A percentile compares a stretch with the other conserved stretches of the same genome.
phyloP scores from a whole-genome alignment of 352 stramenopile species.

The Phytophthora foliorum region DNA sequence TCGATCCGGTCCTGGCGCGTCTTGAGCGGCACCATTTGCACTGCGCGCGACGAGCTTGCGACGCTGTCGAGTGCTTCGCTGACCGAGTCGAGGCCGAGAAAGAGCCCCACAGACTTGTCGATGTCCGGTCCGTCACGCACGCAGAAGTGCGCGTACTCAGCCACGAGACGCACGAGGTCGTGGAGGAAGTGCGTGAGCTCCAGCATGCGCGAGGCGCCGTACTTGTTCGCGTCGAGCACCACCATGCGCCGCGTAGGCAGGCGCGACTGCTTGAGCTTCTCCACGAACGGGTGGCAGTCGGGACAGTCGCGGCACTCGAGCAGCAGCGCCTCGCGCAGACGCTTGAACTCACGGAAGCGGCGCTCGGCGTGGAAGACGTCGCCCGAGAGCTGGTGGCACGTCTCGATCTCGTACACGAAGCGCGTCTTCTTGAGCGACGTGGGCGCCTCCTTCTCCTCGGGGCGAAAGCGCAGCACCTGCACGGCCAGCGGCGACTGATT shows the following conservation, averaged over 20 bases:
- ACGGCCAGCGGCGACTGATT: conserved; percentile 46
- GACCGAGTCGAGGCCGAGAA: conserved; percentile 61
- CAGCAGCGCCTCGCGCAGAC: conserved; percentile 69
- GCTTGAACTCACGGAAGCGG: conserved; percentile 78
- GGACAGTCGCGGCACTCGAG: conserved; percentile 62
- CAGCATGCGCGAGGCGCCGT: conserved; percentile 60
- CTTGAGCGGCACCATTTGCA: conserved; percentile 51
- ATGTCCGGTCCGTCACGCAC: conserved; percentile 59
- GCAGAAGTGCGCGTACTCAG: conserved; percentile 52
- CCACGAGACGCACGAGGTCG: conserved; percentile 60
- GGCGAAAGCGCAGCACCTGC: conserved; percentile 66
- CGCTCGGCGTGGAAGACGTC: conserved; percentile 64
- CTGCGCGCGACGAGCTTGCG: conserved; percentile 34
- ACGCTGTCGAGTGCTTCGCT: conserved; percentile 54
- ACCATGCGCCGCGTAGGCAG: conserved; percentile 60
- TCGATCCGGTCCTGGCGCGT: conserved; percentile 79
- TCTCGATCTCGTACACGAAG: conserved; percentile 85
- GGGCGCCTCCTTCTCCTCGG: conserved; percentile 57
- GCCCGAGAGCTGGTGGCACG: conserved; percentile 67
- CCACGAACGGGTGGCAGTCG: conserved; percentile 56
- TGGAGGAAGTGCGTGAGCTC: conserved; percentile 75
- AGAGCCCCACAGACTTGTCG: conserved; percentile 73
- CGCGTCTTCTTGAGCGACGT: conserved; percentile 67
- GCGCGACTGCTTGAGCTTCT: conserved; percentile 60
- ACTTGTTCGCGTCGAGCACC: conserved; percentile 69